These are phyloP conservation scores for Fusarium sororula DNA, from an alignment of 2,329 filamentous ascomycete genomes.

Conservation along the genomic window DNA sequence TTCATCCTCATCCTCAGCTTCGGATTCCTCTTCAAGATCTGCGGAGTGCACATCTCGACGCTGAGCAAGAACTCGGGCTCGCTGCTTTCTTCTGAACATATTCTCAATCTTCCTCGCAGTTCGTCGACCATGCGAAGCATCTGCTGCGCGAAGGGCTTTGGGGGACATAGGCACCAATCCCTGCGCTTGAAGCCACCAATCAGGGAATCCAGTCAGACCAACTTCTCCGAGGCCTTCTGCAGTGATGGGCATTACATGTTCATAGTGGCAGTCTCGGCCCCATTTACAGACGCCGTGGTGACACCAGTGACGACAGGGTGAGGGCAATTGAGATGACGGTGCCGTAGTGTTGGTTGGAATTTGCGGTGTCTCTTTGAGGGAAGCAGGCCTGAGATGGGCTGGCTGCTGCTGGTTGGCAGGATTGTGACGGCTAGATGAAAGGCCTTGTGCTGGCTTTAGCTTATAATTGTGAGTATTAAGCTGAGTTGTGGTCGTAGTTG, in stretches of 20 bases:
- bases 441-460: constrained; percentile 12
- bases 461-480: not conserved
- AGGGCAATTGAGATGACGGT: not conserved
- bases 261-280: constrained; percentile 53
- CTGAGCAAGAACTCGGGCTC: not conserved
- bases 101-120: not conserved
- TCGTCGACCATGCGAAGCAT: constrained; percentile 1
- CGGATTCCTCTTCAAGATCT: not conserved
- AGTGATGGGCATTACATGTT: constrained; percentile 59
- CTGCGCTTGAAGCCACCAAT: constrained; percentile 52
- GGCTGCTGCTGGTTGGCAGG: constrained; percentile 7
- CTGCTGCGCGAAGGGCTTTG: not conserved
- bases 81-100: constrained; percentile 11
- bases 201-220: constrained; percentile 53
- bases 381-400: not conserved
- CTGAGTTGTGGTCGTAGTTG: not conserved
- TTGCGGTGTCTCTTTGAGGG: not conserved
- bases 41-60: not conserved
- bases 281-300: constrained; percentile 58
- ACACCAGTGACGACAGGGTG: constrained; percentile 57
- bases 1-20: not conserved
- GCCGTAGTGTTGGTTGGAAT: not conserved
- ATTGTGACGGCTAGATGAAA: constrained; percentile 31
- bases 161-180: constrained; percentile 26
- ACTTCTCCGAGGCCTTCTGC: constrained; percentile 51